phyloP scores from a whole-genome alignment of 805 yeast species.

The Lipomyces lipofer region DNA sequence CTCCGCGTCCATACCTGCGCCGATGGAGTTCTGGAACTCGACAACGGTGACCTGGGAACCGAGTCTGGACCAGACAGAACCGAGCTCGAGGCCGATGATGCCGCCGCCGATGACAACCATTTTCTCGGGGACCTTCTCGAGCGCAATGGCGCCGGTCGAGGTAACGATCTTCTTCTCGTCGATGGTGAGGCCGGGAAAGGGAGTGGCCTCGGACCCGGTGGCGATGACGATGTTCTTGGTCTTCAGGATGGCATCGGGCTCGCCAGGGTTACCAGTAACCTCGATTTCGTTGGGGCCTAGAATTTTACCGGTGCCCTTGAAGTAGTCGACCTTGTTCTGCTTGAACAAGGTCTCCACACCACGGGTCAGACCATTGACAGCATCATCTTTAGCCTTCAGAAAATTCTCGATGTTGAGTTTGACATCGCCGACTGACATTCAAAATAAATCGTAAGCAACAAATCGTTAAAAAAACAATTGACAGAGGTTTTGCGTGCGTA shows the following conservation, averaged over 20 bases:
- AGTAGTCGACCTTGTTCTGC: conserved; percentile 91
- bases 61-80: conserved; percentile 92
- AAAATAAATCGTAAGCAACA: not conserved
- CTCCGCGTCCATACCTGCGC: conserved; percentile 98
- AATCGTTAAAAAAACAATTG: not conserved
- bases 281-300: conserved; percentile 73
- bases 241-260: conserved; percentile 66
- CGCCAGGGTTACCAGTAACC: conserved; percentile 85
- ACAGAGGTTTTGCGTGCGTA: not conserved
- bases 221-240: conserved; percentile 93
- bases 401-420: conserved; percentile 71
- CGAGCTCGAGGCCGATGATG: conserved; percentile 99
- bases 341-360: conserved; percentile 95
- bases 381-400: conserved; percentile 88
- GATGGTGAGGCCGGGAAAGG: conserved; percentile 95
- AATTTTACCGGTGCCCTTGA: conserved; percentile 90
- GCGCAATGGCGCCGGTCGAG: conserved; percentile 85
- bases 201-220: conserved; percentile 97
- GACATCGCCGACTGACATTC: conserved; percentile 52
- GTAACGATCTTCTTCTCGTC: conserved; percentile 97
- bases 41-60: conserved; percentile 94
- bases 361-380: conserved; percentile 84
- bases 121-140: conserved; percentile 89
- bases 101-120: conserved; percentile 97
- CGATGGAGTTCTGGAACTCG: conserved; percentile 87